These are phyloP conservation scores for Trametes coccinea DNA, from an alignment of 768 basidiomycete species.

Conservation along the genomic window DNA sequence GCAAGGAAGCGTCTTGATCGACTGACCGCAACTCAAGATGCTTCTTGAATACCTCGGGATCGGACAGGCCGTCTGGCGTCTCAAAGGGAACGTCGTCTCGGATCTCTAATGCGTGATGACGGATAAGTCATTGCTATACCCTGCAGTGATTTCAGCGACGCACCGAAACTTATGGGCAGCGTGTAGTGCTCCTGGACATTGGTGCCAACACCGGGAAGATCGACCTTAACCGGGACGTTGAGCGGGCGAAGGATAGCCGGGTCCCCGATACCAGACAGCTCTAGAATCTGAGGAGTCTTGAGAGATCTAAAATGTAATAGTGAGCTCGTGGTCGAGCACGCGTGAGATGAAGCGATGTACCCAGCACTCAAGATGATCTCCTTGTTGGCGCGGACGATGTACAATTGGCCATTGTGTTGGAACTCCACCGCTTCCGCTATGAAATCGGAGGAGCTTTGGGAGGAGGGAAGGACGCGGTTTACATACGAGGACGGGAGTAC, in stretches of 20 bases:
- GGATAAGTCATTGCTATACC: no score
- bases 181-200: constrained; percentile 47
- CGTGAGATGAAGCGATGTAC: constrained; percentile 11
- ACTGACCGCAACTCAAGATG: constrained; percentile 35
- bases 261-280: constrained; percentile 51
- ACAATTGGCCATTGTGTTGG: constrained; percentile 26
- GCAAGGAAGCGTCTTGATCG: no score
- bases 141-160: not conserved
- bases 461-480: constrained; percentile 12
- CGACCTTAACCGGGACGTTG: constrained; percentile 37
- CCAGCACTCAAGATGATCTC: constrained; percentile 47
- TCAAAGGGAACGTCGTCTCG: constrained; percentile 28
- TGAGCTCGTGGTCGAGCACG: constrained; percentile 7
- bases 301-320: constrained; percentile 35
- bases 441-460: not conserved
- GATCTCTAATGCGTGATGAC: constrained; percentile 28
- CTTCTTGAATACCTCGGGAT: constrained; percentile 29
- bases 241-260: constrained; percentile 33
- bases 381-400: constrained; percentile 37
- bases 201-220: constrained; percentile 49
- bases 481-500: constrained; percentile 33
- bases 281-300: constrained; percentile 48
- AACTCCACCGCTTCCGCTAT: constrained; percentile 42
- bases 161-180: constrained; percentile 28
- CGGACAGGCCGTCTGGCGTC: constrained; percentile 32